Evolutionary conservation across 2,329 filamentous ascomycete genomes (phyloP).

Genomic region (Arthroderma uncinatum): DNA sequence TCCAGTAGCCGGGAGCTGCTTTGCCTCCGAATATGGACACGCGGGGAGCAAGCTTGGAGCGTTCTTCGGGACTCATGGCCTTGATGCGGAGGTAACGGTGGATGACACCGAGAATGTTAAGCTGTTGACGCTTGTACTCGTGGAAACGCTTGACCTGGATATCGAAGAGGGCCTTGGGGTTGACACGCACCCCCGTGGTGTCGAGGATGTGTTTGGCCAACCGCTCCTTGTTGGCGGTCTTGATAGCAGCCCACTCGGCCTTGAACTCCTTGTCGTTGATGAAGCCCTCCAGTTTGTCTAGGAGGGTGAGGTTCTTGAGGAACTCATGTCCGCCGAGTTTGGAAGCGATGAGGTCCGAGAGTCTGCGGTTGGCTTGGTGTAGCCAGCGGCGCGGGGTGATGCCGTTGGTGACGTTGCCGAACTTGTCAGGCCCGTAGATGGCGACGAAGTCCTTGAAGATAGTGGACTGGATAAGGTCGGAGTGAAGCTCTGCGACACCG

Average conservation of each 20-base stretch:
- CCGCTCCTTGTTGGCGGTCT: constrained; percentile 87
- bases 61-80: constrained; percentile 67
- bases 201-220: constrained; percentile 85
- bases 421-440: constrained; percentile 93
- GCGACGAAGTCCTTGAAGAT: constrained; percentile 98
- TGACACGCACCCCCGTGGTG: constrained; percentile 67
- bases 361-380: constrained; percentile 87
- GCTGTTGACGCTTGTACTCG: constrained; percentile 97
- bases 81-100: constrained; percentile 88
- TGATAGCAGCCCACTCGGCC: constrained; percentile 92
- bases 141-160: constrained; percentile 98
- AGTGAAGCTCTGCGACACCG: constrained; percentile 93
- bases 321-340: constrained; percentile 76
- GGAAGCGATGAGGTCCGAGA: constrained; percentile 83
- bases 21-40: constrained; percentile 97
- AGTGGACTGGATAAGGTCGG: constrained; percentile 95
- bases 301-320: constrained; percentile 76
- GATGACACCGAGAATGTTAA: constrained; percentile 98
- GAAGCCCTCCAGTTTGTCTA: constrained; percentile 76
- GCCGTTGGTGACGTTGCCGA: constrained; percentile 96
- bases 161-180: constrained; percentile 81
- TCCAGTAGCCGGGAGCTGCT: constrained; percentile 97
- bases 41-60: constrained; percentile 74
- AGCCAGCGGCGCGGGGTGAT: constrained; percentile 94
- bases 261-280: constrained; percentile 82